Evolutionary conservation across 345 rosid species (phyloP), one percentile per base, ranked within the genome.

Genomic region (Eucalyptus polybractea): DNA sequence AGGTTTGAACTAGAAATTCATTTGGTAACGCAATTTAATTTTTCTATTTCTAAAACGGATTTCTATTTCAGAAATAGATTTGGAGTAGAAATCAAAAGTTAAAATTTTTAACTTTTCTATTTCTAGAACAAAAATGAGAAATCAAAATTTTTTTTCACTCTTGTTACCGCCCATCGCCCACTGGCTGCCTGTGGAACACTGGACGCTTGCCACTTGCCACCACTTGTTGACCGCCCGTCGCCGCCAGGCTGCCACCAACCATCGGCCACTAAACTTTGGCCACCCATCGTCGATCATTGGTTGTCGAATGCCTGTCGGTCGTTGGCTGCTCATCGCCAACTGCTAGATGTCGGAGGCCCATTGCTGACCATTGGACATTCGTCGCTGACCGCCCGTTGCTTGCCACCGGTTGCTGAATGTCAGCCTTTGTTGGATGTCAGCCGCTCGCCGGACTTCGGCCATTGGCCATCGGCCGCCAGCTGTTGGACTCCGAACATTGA

Each of bases 161-260:
- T 50, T 50, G 17, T 50, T 50, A 50, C 1, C 7, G 0, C 51
- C 51, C 51, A 50, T 50, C 0, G 19, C 53, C 53, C 7, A 50
- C 4, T 0, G 3, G 3, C 3, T 0, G 1, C 19, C 0, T 3
- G 1, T 50, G 53, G 19, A 19, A 50, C 7, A 0, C 2, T 6
- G 7, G 19, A 50, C 3, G 19, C 53, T 2, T 1, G 17, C 53
- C 7, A 50, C 53, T 15, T 0, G 17, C 0, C 3, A 17, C 1
- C 7, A 1, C 19, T 50, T 6, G 53, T 0, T 2, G 7, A 50
- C 1, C 0, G 3, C 3, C 2, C 3, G 7, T 50, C 1, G 53
- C 19, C 3, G 7, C 3, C 3, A 1, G 5, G 6, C 15, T 2
- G 5, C 50, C 6, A 1, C 7, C 19, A 0, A 50, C 3, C 19